These are phyloP conservation scores for Zhuliangozyma parablackwelliae DNA, from an alignment of 1,139 yeast species.

Conservation along the genomic window DNA sequence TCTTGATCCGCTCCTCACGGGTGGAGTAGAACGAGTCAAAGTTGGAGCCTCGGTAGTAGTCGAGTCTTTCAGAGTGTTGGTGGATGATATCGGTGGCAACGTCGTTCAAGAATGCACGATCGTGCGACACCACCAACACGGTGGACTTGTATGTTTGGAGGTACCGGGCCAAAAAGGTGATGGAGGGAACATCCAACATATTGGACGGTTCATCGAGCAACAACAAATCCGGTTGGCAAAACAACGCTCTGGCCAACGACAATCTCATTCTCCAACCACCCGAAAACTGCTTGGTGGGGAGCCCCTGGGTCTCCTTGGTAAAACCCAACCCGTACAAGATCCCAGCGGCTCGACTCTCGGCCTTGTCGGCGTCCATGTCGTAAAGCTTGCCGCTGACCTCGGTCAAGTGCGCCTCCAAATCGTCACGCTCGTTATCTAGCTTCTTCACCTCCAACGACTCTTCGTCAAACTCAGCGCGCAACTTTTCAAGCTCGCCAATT, in stretches of 20 bases:
- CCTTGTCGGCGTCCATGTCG: conserved; percentile 96
- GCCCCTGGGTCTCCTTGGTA: conserved; percentile 77
- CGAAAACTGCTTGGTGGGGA: conserved; percentile 85
- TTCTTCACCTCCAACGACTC: conserved; percentile 76
- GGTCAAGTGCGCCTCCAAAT: conserved; percentile 70
- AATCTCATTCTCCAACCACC: conserved; percentile 99
- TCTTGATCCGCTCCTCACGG: conserved; percentile 91
- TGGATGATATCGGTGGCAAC: conserved; percentile 97
- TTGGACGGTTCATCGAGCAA: conserved; percentile 97
- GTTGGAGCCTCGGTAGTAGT: conserved; percentile 91
- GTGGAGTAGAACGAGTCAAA: conserved; percentile 92
- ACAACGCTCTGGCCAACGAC: conserved; percentile 94
- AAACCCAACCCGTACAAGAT: conserved; percentile 90
- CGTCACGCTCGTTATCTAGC: conserved; percentile 85
- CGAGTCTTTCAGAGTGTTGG: conserved; percentile 95
- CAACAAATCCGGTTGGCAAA: conserved; percentile 92
- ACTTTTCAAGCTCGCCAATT: conserved; percentile 64
- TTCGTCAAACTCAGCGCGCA: conserved; percentile 72
- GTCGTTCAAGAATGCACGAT: conserved; percentile 92
- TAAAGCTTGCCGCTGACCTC: conserved; percentile 77
- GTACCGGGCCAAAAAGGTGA: conserved; percentile 86
- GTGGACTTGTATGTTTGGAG: conserved; percentile 88
- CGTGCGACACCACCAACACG: conserved; percentile 94
- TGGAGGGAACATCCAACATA: conserved; percentile 99
- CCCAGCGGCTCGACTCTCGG: conserved; percentile 97